A percentile compares a stretch with the other conserved stretches of the same genome.
Evolutionary conservation across 306 rosid genomes (phyloP).

Genomic region (Aeschynomene evenia): DNA sequence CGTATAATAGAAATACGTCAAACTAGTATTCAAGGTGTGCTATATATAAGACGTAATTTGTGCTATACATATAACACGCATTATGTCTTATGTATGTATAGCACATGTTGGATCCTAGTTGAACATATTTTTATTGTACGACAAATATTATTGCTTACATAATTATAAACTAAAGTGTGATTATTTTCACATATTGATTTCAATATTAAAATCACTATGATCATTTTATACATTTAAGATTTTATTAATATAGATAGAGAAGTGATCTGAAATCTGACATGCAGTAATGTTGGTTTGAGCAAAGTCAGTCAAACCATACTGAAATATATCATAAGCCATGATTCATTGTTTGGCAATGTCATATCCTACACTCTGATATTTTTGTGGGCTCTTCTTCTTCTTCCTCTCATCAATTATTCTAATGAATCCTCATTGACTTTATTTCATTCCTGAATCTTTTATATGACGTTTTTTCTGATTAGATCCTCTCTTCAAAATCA

Average conservation of each 20-base stretch:
- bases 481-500: conserved; percentile 63
- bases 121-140: no score
- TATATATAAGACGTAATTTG: no score
- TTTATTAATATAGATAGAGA: not conserved
- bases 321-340: conserved; percentile 23
- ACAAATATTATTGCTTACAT: no score
- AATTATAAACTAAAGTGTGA: no score
- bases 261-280: not conserved
- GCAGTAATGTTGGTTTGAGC: not conserved
- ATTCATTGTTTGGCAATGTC: not conserved
- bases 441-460: conserved; percentile 38
- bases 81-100: no score
- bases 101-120: no score
- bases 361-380: conserved; percentile 32
- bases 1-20: no score
- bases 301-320: conserved; percentile 46
- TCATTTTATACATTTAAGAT: not conserved
- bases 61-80: no score
- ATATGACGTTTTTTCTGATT: conserved; percentile 59
- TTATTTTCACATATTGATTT: no score
- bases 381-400: conserved; percentile 24
- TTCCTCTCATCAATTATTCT: conserved; percentile 31
- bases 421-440: conserved; percentile 65
- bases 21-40: no score
- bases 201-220: no score